Evolutionary conservation across 2,329 filamentous ascomycete species (phyloP), one percentile per base, ranked within the genome.

Genomic region (Sporothrix schenckii): DNA sequence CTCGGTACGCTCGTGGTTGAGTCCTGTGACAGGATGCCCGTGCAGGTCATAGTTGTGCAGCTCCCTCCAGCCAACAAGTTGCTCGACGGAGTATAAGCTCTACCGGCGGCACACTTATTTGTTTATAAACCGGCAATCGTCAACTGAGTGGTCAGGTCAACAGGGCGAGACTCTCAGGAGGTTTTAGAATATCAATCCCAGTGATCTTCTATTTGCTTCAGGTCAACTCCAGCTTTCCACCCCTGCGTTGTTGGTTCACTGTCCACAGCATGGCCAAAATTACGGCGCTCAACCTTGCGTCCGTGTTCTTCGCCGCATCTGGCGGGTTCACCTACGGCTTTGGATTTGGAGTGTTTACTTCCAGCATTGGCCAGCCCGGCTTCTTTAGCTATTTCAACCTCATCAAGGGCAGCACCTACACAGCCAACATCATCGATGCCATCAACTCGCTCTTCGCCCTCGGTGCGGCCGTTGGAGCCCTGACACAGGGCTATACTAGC

Each of bases 401-500:
- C 63, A n/a, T 60, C 61, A 66, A 68, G 39, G 30, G 67, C 66
- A 66, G 69, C 27, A 58, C 61, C 16, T 70, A 68, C 53, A n/a
- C 24, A 11, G 63, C 61, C 47, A 60, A 54, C 63, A 70, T 68
- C 16, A 68, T 70, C 41, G 69, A 58, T 49, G 69, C 70, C 27
- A 66, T 72, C 68, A 72, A 71, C 44, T 67, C 67, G 16, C 70
- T 72, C 24, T 71, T 72, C 30, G 69, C 69, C 63, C 65, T 72
- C 27, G 72, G 72, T 21, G 66, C 68, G 27, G 66, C 70, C 58
- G 53, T 72, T 47, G 72, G 72, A 24, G 69, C 72, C 50, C 54
- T 73, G 7, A 69, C 39, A 7, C 67, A 71, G 30, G 72, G 71
- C 30, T 73, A 68, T 66, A 70, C 66, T 21, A 65, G 70, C 66